Conservation (phyloP, 2,329 filamentous ascomycete species). For the Trichoderma lentiforme region DNA sequence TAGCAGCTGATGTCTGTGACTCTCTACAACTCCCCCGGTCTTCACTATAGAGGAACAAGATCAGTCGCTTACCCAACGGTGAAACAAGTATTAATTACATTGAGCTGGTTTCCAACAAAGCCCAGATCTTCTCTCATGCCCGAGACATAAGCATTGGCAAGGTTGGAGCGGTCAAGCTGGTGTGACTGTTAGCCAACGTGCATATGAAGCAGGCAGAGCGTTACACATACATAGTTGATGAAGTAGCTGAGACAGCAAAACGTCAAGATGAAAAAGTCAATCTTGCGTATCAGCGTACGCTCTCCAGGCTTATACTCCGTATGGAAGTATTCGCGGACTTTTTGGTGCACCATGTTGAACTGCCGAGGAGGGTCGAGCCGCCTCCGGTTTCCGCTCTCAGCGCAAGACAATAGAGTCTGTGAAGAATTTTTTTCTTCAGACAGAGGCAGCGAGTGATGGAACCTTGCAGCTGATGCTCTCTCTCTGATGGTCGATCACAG, state of each 20-base stretch:
- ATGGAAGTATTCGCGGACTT: slow-evolving; percentile 34
- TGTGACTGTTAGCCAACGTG: neutral
- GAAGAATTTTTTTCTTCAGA: neutral
- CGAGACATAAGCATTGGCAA: slow-evolving; percentile 41
- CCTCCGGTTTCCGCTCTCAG: neutral
- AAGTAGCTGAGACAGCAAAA: slow-evolving; percentile 61
- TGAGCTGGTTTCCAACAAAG: slow-evolving; percentile 44
- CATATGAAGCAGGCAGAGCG: too few species aligned
- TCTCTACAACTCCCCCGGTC: neutral
- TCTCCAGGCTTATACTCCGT: slow-evolving; percentile 37
- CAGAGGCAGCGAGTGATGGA: neutral
- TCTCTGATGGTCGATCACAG: neutral
- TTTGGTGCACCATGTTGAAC: slow-evolving; percentile 15
- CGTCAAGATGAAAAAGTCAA: slow-evolving; percentile 62
- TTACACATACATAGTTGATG: slow-evolving; percentile 47
- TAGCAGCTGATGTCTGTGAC: neutral
- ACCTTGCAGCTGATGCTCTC: neutral
- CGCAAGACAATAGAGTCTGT: neutral
- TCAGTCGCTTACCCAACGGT: slow-evolving; percentile 32
- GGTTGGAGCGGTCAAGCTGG: slow-evolving; percentile 38
- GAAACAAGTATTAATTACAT: slow-evolving; percentile 37
- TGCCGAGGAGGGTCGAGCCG: neutral
- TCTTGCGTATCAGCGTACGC: slow-evolving; percentile 50
- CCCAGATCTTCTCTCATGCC: slow-evolving; percentile 47
- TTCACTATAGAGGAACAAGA: neutral